phyloP scores from a whole-genome alignment of 306 rosid species.

The Astragalus glycyphyllos region DNA sequence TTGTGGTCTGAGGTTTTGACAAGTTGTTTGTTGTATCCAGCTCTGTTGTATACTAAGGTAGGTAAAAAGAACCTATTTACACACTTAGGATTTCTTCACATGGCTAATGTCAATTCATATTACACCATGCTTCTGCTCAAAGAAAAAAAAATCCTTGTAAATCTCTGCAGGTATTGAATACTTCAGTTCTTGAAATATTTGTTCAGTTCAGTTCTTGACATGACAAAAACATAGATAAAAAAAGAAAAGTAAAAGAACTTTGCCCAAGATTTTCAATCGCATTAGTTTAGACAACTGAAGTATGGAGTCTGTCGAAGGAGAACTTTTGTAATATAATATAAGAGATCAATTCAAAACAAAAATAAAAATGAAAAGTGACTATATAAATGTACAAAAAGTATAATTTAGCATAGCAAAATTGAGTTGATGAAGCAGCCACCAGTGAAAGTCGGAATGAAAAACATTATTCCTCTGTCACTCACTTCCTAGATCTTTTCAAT shows the following conservation, averaged over 20 bases:
- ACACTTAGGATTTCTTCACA: neutral
- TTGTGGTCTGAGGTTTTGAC: slow-evolving; percentile 43
- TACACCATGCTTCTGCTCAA: neutral
- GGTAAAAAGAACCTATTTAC: neutral
- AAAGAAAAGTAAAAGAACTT: neutral
- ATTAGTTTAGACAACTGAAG: neutral
- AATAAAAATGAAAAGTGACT: no score
- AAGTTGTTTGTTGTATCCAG: slow-evolving; percentile 25
- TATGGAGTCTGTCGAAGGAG: neutral
- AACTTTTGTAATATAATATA: no score
- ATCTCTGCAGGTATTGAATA: neutral
- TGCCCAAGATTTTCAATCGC: neutral
- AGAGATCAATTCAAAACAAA: no score
- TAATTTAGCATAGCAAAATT: no score
- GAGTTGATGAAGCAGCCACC: no score
- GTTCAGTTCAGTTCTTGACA: neutral
- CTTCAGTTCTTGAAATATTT: neutral
- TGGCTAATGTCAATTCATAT: slow-evolving; percentile 2
- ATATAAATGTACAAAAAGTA: no score
- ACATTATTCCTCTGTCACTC: no score
- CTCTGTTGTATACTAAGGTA: slow-evolving; percentile 49
- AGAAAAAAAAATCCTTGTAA: neutral
- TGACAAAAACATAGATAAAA: neutral
- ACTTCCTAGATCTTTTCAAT: no score
- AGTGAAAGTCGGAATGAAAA: no score